Conservation (phyloP, 2,329 filamentous ascomycete genomes). For the Penicillium capsulatum region DNA sequence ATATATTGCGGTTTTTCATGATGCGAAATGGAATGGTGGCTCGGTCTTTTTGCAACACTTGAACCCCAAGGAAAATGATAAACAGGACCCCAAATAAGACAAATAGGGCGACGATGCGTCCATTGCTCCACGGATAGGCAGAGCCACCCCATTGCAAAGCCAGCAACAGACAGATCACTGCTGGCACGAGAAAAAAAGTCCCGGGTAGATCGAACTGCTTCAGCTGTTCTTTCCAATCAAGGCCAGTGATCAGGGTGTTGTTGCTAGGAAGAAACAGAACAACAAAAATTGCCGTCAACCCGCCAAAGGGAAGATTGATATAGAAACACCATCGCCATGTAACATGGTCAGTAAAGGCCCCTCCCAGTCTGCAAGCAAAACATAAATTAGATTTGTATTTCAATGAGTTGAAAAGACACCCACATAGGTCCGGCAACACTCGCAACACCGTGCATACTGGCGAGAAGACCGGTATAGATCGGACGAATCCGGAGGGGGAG, state of each 20-base stretch:
- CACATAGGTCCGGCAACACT: slow-evolving; percentile 29
- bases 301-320: slow-evolving; percentile 51
- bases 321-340: slow-evolving; percentile 51
- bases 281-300: background rate
- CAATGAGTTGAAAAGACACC: no score
- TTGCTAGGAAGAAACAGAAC: background rate
- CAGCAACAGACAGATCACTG: slow-evolving; percentile 1
- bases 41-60: slow-evolving; percentile 3
- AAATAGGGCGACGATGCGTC: slow-evolving; percentile 2
- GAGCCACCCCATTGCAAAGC: slow-evolving; percentile 1
- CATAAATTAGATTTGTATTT: no score
- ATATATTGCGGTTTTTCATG: slow-evolving; percentile 13
- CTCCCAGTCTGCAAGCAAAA: slow-evolving; percentile 22
- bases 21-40: slow-evolving; percentile 30
- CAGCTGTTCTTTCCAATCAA: slow-evolving; percentile 32
- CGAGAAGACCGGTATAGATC: slow-evolving; percentile 31
- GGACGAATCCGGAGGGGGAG: slow-evolving; percentile 30
- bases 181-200: slow-evolving; percentile 1
- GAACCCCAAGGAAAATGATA: slow-evolving; percentile 38
- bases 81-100: slow-evolving; percentile 19
- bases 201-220: slow-evolving; percentile 25
- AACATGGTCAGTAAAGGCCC: slow-evolving; percentile 35
- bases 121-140: background rate
- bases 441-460: slow-evolving; percentile 31
- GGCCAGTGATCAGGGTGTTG: background rate